Percentiles rank a stretch among this genome's conserved stretches.
These are phyloP conservation scores for Candida frijolesensis DNA, from an alignment of 1,139 yeast species.

Conservation along the genomic window DNA sequence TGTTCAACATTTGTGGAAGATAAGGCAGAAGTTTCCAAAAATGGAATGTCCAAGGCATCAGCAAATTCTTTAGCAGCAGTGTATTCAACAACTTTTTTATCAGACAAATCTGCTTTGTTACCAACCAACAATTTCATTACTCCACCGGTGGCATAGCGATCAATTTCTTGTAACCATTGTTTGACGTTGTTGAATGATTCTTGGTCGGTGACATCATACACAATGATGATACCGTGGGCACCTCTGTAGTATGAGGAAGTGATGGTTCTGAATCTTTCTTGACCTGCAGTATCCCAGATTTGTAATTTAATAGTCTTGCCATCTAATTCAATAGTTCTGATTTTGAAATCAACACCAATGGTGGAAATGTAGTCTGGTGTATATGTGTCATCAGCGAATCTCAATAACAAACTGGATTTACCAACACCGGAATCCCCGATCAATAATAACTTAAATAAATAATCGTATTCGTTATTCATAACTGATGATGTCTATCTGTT, in stretches of 20 bases:
- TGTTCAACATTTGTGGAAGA: slow-evolving; percentile 96
- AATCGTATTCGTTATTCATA: slow-evolving; percentile 94
- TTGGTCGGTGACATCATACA: slow-evolving; percentile 97
- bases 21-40: slow-evolving; percentile 95
- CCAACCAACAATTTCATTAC: slow-evolving; percentile 96
- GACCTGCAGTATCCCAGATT: slow-evolving; percentile 99
- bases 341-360: slow-evolving; percentile 97
- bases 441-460: slow-evolving; percentile 86
- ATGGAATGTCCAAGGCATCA: slow-evolving; percentile 92
- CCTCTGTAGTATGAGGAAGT: slow-evolving; percentile 98
- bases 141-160: slow-evolving; percentile 96
- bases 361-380: slow-evolving; percentile 97
- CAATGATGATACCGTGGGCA: slow-evolving; percentile 97
- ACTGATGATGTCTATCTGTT: slow-evolving; percentile 1
- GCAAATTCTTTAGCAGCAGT: slow-evolving; percentile 98
- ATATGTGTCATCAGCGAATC: slow-evolving; percentile 97
- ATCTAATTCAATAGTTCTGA: slow-evolving; percentile 93
- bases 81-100: slow-evolving; percentile 93
- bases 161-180: slow-evolving; percentile 98
- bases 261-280: slow-evolving; percentile 96
- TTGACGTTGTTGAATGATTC: slow-evolving; percentile 96
- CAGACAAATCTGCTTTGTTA: slow-evolving; percentile 92
- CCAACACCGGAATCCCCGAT: slow-evolving; percentile 99
- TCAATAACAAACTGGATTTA: slow-evolving; percentile 87
- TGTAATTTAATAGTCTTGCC: slow-evolving; percentile 97